phyloP scores from a whole-genome alignment of 495 filamentous ascomycete species.

The Lindgomyces ingoldianus region DNA sequence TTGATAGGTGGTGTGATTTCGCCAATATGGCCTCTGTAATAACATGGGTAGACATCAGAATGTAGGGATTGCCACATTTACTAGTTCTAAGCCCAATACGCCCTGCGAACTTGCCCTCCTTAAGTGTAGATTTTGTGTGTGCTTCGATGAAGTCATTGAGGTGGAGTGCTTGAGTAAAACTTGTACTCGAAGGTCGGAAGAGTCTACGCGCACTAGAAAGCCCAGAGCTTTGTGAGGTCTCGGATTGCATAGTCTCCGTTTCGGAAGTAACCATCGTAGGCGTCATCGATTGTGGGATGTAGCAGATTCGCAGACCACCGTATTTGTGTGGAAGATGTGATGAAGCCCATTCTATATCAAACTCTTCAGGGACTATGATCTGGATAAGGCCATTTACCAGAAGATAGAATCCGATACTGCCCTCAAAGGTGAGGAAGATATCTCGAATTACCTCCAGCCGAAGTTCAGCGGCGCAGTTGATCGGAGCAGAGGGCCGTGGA shows the following conservation, averaged over 20 bases:
- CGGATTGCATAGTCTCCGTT: background rate
- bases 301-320: background rate
- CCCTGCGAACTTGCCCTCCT: background rate
- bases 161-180: background rate
- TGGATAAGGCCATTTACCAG: background rate
- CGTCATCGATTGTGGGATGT: background rate
- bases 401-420: constrained; percentile 3
- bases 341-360: background rate
- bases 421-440: constrained; percentile 22
- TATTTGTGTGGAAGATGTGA: background rate
- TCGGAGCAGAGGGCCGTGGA: constrained; percentile 11
- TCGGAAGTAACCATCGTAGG: background rate
- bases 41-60: background rate
- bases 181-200: background rate
- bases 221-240: background rate
- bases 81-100: background rate
- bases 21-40: background rate
- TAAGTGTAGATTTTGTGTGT: background rate
- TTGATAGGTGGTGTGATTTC: background rate
- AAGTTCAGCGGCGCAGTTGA: constrained; percentile 17
- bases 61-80: background rate
- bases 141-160: background rate
- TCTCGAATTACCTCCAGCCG: constrained; percentile 8
- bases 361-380: background rate
- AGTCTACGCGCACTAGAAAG: background rate